phyloP scores from a whole-genome alignment of 106 monocot genomes.

The Cymbidium sinense region DNA sequence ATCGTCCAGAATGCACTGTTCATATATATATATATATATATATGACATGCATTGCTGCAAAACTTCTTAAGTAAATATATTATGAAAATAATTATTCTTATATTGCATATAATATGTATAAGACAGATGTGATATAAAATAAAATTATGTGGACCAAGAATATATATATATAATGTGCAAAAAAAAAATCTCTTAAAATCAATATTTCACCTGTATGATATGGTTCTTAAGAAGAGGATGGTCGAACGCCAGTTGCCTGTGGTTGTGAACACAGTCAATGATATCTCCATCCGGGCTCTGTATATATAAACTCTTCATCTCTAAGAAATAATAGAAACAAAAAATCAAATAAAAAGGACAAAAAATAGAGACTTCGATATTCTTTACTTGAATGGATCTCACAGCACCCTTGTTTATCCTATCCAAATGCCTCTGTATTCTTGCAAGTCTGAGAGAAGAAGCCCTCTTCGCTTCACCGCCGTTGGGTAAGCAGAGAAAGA shows the following conservation, averaged over 20 bases:
- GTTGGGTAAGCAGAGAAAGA: conserved; percentile 3
- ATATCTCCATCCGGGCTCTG: conserved; percentile 89
- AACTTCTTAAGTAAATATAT: neutral
- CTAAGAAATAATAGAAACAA: neutral
- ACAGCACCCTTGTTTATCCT: conserved; percentile 76
- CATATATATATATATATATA: no score
- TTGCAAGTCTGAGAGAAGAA: conserved; percentile 30
- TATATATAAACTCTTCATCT: neutral
- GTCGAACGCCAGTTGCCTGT: conserved; percentile 72
- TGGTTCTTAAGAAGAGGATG: conserved; percentile 81
- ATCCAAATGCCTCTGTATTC: conserved; percentile 54
- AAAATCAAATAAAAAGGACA: neutral
- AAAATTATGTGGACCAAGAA: no score
- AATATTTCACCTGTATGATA: conserved; percentile 56
- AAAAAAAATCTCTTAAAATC: neutral
- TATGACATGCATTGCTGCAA: no score
- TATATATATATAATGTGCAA: neutral
- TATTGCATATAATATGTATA: neutral
- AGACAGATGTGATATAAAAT: neutral
- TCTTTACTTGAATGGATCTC: conserved; percentile 47
- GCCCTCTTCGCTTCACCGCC: conserved; percentile 1
- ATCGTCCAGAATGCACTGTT: no score
- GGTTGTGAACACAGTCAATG: conserved; percentile 72
- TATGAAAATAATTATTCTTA: neutral
- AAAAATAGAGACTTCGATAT: neutral